A percentile compares a stretch with the other conserved stretches of the same genome.
phyloP scores from a whole-genome alignment of 1,284 basidiomycete genomes.

The Ceratobasidium sp. region DNA sequence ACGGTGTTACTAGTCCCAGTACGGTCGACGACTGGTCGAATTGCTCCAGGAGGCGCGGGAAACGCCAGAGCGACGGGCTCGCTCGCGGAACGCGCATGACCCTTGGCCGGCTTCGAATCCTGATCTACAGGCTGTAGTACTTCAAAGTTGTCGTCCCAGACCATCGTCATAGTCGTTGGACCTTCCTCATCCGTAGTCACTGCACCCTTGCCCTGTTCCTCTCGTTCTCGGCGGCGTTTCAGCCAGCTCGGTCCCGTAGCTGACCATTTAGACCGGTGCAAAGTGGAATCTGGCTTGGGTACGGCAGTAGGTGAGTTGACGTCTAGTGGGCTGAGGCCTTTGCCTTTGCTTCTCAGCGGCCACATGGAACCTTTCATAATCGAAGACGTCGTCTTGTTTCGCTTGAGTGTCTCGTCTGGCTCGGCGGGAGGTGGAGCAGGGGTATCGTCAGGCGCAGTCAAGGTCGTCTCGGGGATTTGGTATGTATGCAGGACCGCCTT shows the following conservation, averaged over 20 bases:
- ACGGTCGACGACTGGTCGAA: slow-evolving; percentile 21
- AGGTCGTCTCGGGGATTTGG: slow-evolving; percentile 31
- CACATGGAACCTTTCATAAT: slow-evolving; percentile 30
- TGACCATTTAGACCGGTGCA: not conserved
- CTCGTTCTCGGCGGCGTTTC: not conserved
- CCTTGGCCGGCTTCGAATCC: not conserved
- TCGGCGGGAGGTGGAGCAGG: not conserved
- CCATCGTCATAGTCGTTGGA: slow-evolving; percentile 7
- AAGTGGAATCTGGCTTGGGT: not conserved
- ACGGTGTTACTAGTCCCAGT: slow-evolving; percentile 26
- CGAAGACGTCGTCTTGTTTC: not conserved
- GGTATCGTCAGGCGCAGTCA: slow-evolving; percentile 9
- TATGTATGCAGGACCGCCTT: slow-evolving; percentile 34
- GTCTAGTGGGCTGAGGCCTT: slow-evolving; percentile 20
- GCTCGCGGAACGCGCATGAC: slow-evolving; percentile 7
- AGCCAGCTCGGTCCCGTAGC: slow-evolving; percentile 28
- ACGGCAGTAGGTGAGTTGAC: slow-evolving; percentile 18
- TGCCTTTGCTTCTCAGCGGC: slow-evolving; percentile 8
- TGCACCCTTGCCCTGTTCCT: not conserved
- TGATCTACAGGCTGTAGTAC: not conserved
- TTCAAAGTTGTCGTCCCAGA: slow-evolving; percentile 26
- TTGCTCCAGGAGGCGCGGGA: slow-evolving; percentile 16
- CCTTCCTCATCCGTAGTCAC: slow-evolving; percentile 2
- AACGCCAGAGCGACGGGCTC: slow-evolving; percentile 15
- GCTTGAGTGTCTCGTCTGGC: not conserved